phyloP scores from a whole-genome alignment of 257 asterid genomes.

The Salvia rosmarinus region DNA sequence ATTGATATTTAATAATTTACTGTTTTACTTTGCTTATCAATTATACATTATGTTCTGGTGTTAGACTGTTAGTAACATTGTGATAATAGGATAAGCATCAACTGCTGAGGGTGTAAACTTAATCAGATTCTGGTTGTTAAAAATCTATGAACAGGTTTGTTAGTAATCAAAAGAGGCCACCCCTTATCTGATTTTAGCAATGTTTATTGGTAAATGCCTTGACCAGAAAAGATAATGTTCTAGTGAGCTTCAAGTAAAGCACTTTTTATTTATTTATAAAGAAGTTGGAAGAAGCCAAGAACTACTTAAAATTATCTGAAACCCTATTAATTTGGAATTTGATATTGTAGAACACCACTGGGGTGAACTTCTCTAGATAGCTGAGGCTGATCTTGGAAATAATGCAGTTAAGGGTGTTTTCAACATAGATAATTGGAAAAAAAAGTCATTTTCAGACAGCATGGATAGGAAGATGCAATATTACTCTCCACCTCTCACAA shows the following conservation, averaged over 20 bases:
- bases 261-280: background rate
- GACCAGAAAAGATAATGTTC: background rate
- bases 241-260: background rate
- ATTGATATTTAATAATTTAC: conserved; percentile 5
- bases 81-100: background rate
- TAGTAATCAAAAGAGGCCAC: background rate
- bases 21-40: conserved; percentile 8
- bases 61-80: background rate
- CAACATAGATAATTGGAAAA: background rate
- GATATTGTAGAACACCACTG: background rate
- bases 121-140: conserved; percentile 3
- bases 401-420: background rate
- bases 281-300: background rate
- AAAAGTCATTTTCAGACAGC: background rate
- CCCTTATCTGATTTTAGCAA: background rate
- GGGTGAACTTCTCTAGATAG: background rate
- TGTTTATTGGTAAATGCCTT: background rate
- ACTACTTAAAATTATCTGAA: background rate
- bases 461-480: background rate
- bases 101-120: background rate
- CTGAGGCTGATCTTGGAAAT: background rate
- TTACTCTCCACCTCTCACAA: background rate
- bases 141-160: background rate
- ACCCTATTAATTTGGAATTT: background rate
- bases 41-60: background rate